Base-by-base conservation (phyloP, 2,329 filamentous ascomycete species). In the Aspergillus alliaceus region DNA sequence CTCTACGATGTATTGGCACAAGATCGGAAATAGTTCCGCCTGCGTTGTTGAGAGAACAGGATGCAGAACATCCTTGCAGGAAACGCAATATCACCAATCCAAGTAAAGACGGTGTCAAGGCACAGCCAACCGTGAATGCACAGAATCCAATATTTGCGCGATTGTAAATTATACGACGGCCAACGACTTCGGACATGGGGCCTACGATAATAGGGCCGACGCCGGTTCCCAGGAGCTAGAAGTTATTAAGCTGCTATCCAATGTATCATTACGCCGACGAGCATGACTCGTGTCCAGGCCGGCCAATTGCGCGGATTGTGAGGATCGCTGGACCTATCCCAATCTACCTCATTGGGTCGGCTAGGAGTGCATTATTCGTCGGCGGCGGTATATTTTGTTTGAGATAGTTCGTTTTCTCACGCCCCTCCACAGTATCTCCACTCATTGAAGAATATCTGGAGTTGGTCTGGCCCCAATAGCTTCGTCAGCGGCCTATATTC, bases 141-240 rank as follows among this genome's bases (percentile, higher is more conserved):
- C 46, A 55, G 49, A 60, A 60, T 42, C 53, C 49, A n/a, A 60
- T 27, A 51, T 58, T 60, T 29, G 56, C 56, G n/a, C 50, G n/a
- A 31, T 59, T 57, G 18, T 57, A 56, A 27, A 57, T 51, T 6
- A 53, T 35, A 8, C 44, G 54, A 32, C 57, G 57, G 15, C 57
- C 57, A 31, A 57, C 39, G 12, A 59, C 9, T 29, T 59, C 57
- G 25, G 57, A 59, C 24, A 57, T 35, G 5, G 57, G 57, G 25
- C 54, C 57, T 53, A 56, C 51, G 6, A 59, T 6, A 20, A 59
- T 51, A 9, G 57, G 57, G 18, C 54, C 57, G 4, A 59, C 44
- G 29, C 54, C 54, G 8, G 50, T 53, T 6, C 57, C 57, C 9
- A 59, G 54, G 4, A 58, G 51, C 56, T 46, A 46, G 20, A 46